Conservation (phyloP, 208 protist genomes). For the Trypanosoma theileri region DNA sequence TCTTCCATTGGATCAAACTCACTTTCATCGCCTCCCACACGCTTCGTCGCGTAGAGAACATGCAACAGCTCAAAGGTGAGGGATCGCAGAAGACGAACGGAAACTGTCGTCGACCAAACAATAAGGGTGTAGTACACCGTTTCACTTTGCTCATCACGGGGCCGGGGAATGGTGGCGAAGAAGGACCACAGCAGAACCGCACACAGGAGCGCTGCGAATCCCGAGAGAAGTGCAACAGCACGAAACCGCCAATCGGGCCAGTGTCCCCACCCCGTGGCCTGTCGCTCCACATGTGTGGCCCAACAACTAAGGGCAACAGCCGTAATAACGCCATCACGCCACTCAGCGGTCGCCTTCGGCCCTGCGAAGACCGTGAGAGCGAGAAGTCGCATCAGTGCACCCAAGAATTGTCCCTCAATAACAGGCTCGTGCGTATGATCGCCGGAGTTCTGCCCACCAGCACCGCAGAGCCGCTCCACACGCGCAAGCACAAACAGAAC, state of each 20-base stretch:
- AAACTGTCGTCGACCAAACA: conserved; percentile 33
- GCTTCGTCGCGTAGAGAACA: background rate
- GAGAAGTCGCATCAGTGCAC: conserved; percentile 5
- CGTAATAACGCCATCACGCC: conserved; percentile 9
- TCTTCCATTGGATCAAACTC: conserved; percentile 57
- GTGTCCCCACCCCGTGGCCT: conserved; percentile 26
- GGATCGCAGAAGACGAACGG: conserved; percentile 19
- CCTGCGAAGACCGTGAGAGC: conserved; percentile 10
- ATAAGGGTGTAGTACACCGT: conserved; percentile 49
- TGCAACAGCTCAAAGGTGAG: conserved; percentile 13
- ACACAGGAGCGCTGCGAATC: conserved; percentile 16
- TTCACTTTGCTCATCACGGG: conserved; percentile 2
- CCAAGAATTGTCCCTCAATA: background rate
- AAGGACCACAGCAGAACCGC: conserved; percentile 65
- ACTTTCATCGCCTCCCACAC: background rate
- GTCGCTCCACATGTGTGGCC: conserved; percentile 24
- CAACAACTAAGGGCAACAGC: conserved; percentile 33
- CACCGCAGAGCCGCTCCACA: conserved; percentile 17
- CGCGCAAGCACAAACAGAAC: background rate
- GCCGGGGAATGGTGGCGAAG: conserved; percentile 36
- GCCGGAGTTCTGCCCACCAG: background rate
- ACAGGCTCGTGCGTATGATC: background rate
- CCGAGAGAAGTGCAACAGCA: conserved; percentile 4
- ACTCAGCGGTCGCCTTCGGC: background rate
- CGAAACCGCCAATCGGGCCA: conserved; percentile 19